These are phyloP conservation scores for Venturia oleaginea DNA, from an alignment of 2,329 filamentous ascomycete species.

Conservation along the genomic window DNA sequence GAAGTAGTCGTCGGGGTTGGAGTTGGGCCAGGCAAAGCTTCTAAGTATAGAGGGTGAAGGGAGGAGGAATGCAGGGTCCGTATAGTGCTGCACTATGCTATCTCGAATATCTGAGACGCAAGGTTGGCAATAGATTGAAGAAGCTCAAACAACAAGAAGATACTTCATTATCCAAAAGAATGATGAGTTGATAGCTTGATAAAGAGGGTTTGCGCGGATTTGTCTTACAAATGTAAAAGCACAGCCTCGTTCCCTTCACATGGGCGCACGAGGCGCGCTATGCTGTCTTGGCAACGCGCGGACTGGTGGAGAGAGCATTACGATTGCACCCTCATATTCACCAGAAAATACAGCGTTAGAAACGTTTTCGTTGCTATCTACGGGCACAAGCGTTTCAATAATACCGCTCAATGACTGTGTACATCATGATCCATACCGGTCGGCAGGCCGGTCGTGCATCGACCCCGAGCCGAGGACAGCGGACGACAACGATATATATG, in stretches of 20 bases:
- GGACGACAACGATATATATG: neutral
- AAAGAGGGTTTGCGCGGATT: neutral
- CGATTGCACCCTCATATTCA: neutral
- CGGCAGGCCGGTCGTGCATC: neutral
- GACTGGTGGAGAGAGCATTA: neutral
- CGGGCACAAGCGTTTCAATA: neutral
- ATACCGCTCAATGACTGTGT: neutral
- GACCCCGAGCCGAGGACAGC: neutral
- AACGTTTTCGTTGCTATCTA: neutral
- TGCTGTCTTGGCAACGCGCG: neutral
- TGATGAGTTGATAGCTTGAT: neutral
- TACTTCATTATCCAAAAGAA: neutral
- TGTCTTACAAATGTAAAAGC: neutral
- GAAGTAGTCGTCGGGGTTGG: too few relatives aligned
- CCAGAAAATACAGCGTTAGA: neutral
- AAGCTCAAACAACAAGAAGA: neutral
- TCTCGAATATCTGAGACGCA: neutral
- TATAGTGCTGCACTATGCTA: neutral
- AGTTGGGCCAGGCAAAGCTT: neutral
- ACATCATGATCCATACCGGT: neutral
- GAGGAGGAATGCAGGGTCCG: neutral
- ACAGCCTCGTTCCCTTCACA: neutral
- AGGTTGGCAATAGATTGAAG: neutral
- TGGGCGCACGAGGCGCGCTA: neutral
- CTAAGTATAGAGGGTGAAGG: neutral